Percentiles rank a stretch among this genome's conserved stretches.
These are phyloP conservation scores for Triticum urartu DNA, from an alignment of 176 grass and related monocot genomes.

Conservation along the genomic window DNA sequence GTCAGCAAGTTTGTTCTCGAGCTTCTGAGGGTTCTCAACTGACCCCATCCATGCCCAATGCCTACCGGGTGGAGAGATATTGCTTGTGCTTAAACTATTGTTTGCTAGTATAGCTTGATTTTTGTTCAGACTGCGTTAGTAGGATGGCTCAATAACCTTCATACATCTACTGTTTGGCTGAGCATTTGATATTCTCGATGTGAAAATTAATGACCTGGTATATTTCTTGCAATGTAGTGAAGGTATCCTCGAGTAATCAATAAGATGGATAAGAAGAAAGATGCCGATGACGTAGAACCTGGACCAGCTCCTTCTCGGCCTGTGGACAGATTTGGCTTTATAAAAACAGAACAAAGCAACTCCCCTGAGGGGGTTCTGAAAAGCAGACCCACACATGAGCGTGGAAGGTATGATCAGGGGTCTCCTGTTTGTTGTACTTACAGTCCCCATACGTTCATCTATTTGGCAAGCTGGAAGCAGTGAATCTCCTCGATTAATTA, in stretches of 20 bases:
- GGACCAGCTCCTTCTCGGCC: slow-evolving; percentile 41
- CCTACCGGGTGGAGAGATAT: neutral
- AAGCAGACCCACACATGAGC: slow-evolving; percentile 36
- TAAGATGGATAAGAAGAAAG: slow-evolving; percentile 73
- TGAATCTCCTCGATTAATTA: no score
- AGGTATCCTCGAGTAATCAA: neutral
- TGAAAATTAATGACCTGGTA: neutral
- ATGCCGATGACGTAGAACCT: slow-evolving; percentile 47
- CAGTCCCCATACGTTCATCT: neutral
- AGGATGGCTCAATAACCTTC: neutral
- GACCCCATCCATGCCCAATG: neutral
- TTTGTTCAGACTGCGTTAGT: neutral
- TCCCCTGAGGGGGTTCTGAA: slow-evolving; percentile 45
- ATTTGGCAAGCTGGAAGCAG: no score
- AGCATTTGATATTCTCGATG: neutral
- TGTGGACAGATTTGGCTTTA: slow-evolving; percentile 72
- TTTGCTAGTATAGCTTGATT: neutral
- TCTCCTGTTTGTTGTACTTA: neutral
- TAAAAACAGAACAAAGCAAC: slow-evolving; percentile 41
- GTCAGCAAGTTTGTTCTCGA: neutral
- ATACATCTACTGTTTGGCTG: neutral
- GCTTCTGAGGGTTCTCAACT: neutral
- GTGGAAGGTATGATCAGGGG: slow-evolving; percentile 40
- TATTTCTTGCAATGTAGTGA: neutral
- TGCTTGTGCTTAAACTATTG: neutral